Conservation (phyloP, 257 asterid genomes). For the Capsicum rhomboideum region DNA sequence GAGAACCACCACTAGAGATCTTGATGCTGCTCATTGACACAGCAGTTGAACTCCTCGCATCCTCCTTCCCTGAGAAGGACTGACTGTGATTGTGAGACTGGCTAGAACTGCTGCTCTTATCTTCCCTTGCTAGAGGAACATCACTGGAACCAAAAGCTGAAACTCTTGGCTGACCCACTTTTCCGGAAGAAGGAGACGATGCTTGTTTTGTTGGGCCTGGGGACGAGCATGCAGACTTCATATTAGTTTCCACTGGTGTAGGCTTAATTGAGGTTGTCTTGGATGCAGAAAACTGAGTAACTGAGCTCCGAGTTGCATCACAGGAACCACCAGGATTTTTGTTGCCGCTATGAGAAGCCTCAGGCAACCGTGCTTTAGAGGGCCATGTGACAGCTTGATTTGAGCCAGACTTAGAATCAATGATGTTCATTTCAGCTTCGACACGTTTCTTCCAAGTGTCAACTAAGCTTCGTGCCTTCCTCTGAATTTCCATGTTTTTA, state of each 20-base stretch:
- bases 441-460: slow-evolving; percentile 66
- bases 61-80: slow-evolving; percentile 30
- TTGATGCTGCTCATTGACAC: slow-evolving; percentile 24
- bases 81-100: slow-evolving; percentile 32
- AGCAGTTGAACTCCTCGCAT: slow-evolving; percentile 26
- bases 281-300: slow-evolving; percentile 28
- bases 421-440: slow-evolving; percentile 49
- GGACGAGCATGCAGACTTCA: slow-evolving; percentile 35
- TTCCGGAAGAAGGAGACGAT: slow-evolving; percentile 29
- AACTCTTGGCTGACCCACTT: slow-evolving; percentile 31
- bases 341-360: slow-evolving; percentile 23
- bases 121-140: slow-evolving; percentile 29
- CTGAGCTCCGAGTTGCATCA: slow-evolving; percentile 32
- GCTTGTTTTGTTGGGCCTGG: slow-evolving; percentile 23
- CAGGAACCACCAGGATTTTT: slow-evolving; percentile 26
- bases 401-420: slow-evolving; percentile 38
- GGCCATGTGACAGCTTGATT: slow-evolving; percentile 27
- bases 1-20: slow-evolving; percentile 18
- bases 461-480: slow-evolving; percentile 44
- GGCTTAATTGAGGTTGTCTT: slow-evolving; percentile 28
- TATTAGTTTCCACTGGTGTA: slow-evolving; percentile 23
- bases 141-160: slow-evolving; percentile 24
- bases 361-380: slow-evolving; percentile 31
- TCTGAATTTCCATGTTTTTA: slow-evolving; percentile 48
- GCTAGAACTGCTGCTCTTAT: slow-evolving; percentile 37